Evolutionary conservation across 2,329 filamentous ascomycete genomes (phyloP), one percentile per base, ranked within the genome.

Genomic region (Sporothrix pseudoabietina): DNA sequence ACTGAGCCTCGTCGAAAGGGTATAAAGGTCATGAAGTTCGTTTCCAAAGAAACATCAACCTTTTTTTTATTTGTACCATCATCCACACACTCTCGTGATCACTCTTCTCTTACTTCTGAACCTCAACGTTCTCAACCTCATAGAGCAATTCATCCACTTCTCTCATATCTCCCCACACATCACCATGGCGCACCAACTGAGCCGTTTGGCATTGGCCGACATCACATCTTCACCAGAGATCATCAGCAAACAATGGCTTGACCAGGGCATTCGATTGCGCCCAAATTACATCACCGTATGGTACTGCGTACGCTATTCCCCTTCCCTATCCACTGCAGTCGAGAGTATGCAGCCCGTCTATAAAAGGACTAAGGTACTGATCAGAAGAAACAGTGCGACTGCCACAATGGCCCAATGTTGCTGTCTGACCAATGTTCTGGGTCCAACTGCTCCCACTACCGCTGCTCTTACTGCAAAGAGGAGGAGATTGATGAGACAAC

Each of bases 111-210:
- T 16, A 16, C 30, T 61, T 16, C 57, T 61, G 26, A 30, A 10
- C 7, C n/a, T 49, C 22, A 30, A n/a, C 6, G 41, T 19, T 5
- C 14, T 49, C 63, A 66, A 32, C 41, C n/a, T 47, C 63, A 32
- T 9, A 12, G 14, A 49, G 14, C 63, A 26, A 9, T 14, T 26
- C 10, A 14, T 4, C n/a, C 19, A 12, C 1, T 16, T 12, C 32
- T 14, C n/a, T 44, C 7, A n/a, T 9, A 10, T 44, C 19, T 9
- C 7, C 19, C 44, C 35, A 49, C 63, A 66, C 7, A 19, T 35
- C 63, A 69, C 8, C 30, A 69, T 69, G 65, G 65, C 47, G 7
- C 44, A 69, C 65, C 39, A 32, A 30, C 54, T 69, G 65, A 69
- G 65, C 47, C 65, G 47, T n/a, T 39, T 69, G 26, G 35, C 59